Base-by-base conservation (phyloP, 1,139 yeast genomes). In the Candida sanyaensis region DNA sequence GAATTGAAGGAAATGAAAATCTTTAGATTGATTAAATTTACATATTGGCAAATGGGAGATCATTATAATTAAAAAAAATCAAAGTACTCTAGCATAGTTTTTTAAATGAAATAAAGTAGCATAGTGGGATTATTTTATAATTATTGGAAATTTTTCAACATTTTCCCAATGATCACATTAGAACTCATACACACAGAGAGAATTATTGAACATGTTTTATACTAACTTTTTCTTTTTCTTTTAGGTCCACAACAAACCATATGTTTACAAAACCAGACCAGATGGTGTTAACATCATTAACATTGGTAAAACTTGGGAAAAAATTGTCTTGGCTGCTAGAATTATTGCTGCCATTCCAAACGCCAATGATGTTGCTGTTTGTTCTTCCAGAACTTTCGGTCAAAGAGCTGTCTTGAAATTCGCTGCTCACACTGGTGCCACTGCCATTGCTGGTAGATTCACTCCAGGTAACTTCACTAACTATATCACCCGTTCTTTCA, bases 391-490 rank as follows among this genome's bases (percentile, higher is more conserved):
- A 86, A 92, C 97, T 68, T 93, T 89, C 82, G 99, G 99, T 73
- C 99, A 95, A 85, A 93, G 99, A 86, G 99, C 99, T 73, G 99
- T 92, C 65, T 87, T 95, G 78, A 95, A 95, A 85, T 95, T 88
- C 74, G 98, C 99, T 75, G 90, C 97, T 69, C 99, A 95, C 93
- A 92, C 99, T 68, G 98, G 99, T 80, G 97, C 99, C 65, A 92
- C 98, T 67, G 95, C 99, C 77, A 92, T 95, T 81, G 99, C 99
- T 68, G 99, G 99, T 80, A 92, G 99, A 84, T 95, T 95, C 91
- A 95, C 99, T 69, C 99, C 99, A 80, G 99, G 99, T 88, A 87
- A 89, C 85, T 95, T 95, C 92, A 95, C 99, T 77, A 95, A 95
- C 85, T 95, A 95, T 85, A 93, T 92, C 85, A 95, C 99, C 80